Base-by-base conservation (phyloP, 352 stramenopile genomes). In the Phytophthora sojae region DNA sequence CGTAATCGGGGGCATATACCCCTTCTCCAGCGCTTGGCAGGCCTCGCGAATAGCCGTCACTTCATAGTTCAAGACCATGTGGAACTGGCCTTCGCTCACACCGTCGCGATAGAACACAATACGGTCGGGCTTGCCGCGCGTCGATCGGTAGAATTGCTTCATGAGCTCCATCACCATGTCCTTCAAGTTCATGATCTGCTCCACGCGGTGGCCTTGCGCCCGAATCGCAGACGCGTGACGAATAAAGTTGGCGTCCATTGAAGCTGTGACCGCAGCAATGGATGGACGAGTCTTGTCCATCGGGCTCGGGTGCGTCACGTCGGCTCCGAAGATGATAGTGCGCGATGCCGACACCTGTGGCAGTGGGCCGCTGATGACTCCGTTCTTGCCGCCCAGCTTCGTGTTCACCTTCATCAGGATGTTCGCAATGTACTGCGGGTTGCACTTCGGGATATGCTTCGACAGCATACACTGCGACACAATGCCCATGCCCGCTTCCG, bases 21-120 rank as follows among this genome's bases (percentile, higher is more conserved):
- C 83, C 0, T 73, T 45, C 39, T 94, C 76, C 47, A 97, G 63
- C 29, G 60, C 63, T n/a, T 79, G 64, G 32, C 86, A 97, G 14
- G 89, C 90, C 52, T 81, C 74, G 45, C 88, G 83, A 15, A 97
- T 89, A 30, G 90, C 89, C 6, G 81, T 83, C 25, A 97, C 78
- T 77, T 97, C 85, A 25, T 81, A 73, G 23, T 94, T 88, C 6
- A 94, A 47, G 1, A 96, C 89, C 80, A 93, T 90, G 47, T 90
- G 81, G 57, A 96, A 97, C 66, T 97, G 89, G 2, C 89, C 89
- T 70, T 97, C 91, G 53, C 86, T 94, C 45, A 97, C 91, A n/a
- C 91, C 91, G 58, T 97, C 91, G n/a, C 91, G 87, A 51, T 95
- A 96, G 54, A 96, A 95, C 8, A 97, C 79, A 9, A 96, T 93